Conservation (phyloP, 2,329 filamentous ascomycete species). For the Drechmeria coniospora region DNA sequence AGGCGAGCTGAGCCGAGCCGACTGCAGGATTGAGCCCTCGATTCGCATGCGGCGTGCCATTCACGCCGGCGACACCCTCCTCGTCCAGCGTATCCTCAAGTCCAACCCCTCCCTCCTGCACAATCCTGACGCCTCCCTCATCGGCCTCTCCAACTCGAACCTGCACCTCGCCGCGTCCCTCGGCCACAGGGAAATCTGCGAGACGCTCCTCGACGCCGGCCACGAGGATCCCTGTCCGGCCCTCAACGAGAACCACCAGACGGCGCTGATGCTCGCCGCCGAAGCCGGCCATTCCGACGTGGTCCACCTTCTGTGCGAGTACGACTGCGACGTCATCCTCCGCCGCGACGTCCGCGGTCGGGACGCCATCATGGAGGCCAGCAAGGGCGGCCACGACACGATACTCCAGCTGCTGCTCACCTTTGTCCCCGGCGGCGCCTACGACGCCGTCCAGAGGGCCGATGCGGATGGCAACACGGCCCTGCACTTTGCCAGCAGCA, state of each 20-base stretch:
- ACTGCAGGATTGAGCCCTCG: conserved; percentile 55
- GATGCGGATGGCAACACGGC: conserved; percentile 74
- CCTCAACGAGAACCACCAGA: conserved; percentile 66
- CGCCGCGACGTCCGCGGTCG: conserved; percentile 52
- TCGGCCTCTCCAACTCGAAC: conserved; percentile 63
- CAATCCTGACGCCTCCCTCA: conserved; percentile 60
- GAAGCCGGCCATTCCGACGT: conserved; percentile 54
- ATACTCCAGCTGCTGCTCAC: conserved; percentile 50
- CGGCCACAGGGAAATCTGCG: conserved; percentile 53
- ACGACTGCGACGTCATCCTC: conserved; percentile 46
- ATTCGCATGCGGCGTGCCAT: conserved; percentile 72
- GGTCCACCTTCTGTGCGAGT: conserved; percentile 53
- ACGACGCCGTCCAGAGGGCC: conserved; percentile 35
- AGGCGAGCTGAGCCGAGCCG: too few relatives aligned
- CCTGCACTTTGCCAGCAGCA: conserved; percentile 71
- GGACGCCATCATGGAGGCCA: conserved; percentile 57
- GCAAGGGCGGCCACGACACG: conserved; percentile 44
- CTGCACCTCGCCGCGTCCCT: conserved; percentile 67
- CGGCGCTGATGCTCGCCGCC: conserved; percentile 67
- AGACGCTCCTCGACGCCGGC: conserved; percentile 53
- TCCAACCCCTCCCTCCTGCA: conserved; percentile 56
- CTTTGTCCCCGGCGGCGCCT: conserved; percentile 38
- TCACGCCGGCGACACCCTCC: conserved; percentile 52
- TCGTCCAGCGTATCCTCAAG: conserved; percentile 62
- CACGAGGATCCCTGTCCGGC: conserved; percentile 62